Conservation (phyloP, 768 basidiomycete species). For the Pleurotus sapidus region DNA sequence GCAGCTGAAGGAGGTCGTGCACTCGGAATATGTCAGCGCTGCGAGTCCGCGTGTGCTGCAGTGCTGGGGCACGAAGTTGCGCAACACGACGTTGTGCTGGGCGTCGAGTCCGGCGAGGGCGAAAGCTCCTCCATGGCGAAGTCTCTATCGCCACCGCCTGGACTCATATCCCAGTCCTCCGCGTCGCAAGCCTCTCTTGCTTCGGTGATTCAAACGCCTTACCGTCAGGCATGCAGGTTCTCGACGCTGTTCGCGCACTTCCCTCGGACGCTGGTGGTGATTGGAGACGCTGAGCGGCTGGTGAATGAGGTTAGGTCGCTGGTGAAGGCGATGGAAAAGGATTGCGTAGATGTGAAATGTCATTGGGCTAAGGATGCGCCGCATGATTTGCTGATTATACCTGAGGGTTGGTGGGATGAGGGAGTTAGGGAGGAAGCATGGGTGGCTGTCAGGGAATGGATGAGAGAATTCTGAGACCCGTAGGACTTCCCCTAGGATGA, state of each 20-base stretch:
- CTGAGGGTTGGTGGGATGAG: slow-evolving; percentile 43
- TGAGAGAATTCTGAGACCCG: background rate
- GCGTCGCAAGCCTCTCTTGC: background rate
- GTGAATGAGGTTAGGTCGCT: slow-evolving; percentile 45
- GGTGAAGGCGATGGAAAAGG: slow-evolving; percentile 33
- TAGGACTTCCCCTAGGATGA: too few relatives aligned
- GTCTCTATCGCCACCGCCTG: background rate
- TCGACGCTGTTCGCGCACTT: slow-evolving; percentile 43
- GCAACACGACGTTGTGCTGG: slow-evolving; percentile 9
- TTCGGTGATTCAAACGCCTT: slow-evolving; percentile 17
- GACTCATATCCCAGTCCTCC: background rate
- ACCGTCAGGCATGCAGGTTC: slow-evolving; percentile 17
- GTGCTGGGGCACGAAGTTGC: slow-evolving; percentile 32
- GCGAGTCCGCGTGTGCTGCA: slow-evolving; percentile 36
- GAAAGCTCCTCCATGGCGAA: slow-evolving; percentile 10
- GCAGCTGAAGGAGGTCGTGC: slow-evolving; percentile 30
- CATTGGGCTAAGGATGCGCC: slow-evolving; percentile 37
- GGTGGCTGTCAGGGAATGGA: slow-evolving; percentile 33
- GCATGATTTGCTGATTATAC: slow-evolving; percentile 43
- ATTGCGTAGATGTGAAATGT: slow-evolving; percentile 31
- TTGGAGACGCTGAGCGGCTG: slow-evolving; percentile 50
- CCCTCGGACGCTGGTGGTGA: slow-evolving; percentile 40
- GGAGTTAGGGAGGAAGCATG: slow-evolving; percentile 33
- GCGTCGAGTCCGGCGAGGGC: slow-evolving; percentile 12
- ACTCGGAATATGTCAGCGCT: slow-evolving; percentile 40